Conservation (phyloP, 176 grass and related monocot genomes). For the Miscanthus lutarioriparius region DNA sequence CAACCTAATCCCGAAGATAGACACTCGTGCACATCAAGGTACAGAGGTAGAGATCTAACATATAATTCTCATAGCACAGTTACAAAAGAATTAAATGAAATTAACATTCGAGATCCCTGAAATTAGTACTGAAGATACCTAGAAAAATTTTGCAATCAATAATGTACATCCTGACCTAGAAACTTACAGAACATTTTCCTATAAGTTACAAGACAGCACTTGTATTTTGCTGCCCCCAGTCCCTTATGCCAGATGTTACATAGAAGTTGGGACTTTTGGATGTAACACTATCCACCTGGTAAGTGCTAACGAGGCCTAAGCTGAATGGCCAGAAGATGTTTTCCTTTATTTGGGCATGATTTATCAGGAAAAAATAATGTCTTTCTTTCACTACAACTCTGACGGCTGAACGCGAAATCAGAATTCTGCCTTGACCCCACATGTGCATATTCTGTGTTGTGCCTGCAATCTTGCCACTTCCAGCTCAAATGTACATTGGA, state of each 20-base stretch:
- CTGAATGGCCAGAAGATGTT: slow-evolving; percentile 46
- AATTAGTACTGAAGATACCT: slow-evolving; percentile 65
- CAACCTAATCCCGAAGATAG: slow-evolving; percentile 2
- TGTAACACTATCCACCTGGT: slow-evolving; percentile 50
- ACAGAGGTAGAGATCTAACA: slow-evolving; percentile 40
- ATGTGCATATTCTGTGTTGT: slow-evolving; percentile 47
- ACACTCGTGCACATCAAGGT: not conserved
- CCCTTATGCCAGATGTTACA: slow-evolving; percentile 60
- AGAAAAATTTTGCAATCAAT: slow-evolving; percentile 73
- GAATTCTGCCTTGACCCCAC: slow-evolving; percentile 46
- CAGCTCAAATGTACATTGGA: slow-evolving; percentile 57
- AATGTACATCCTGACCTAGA: slow-evolving; percentile 71
- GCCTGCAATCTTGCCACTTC: slow-evolving; percentile 35
- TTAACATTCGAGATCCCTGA: slow-evolving; percentile 53
- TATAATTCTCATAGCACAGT: slow-evolving; percentile 55
- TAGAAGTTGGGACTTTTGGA: slow-evolving; percentile 51
- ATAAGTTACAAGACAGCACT: slow-evolving; percentile 72
- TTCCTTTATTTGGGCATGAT: slow-evolving; percentile 48
- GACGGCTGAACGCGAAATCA: not conserved
- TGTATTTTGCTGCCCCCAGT: slow-evolving; percentile 53
- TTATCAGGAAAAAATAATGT: slow-evolving; percentile 49
- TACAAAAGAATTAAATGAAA: slow-evolving; percentile 72
- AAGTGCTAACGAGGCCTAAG: slow-evolving; percentile 46
- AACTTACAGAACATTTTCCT: slow-evolving; percentile 70
- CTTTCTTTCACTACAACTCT: slow-evolving; percentile 43